A percentile compares a stretch with the other conserved stretches of the same genome.
Conservation (phyloP, 345 rosid genomes). For the Reutealis trisperma region DNA sequence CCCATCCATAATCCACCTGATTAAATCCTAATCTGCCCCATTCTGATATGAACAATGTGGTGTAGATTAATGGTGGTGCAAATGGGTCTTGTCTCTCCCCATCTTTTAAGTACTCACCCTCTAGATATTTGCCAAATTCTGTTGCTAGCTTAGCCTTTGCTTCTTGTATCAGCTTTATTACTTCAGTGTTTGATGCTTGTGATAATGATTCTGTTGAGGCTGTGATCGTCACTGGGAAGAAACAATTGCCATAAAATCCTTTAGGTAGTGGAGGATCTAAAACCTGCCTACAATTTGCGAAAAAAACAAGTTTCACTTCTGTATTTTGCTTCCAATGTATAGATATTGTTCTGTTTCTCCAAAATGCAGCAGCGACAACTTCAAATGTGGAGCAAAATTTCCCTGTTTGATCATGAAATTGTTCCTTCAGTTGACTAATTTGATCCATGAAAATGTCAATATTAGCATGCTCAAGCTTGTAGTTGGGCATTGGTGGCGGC, state of each 20-base stretch:
- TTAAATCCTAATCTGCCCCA: conserved; percentile 71
- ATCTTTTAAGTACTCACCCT: conserved; percentile 31
- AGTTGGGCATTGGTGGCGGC: conserved; percentile 46
- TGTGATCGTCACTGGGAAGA: conserved; percentile 59
- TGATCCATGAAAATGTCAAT: conserved; percentile 55
- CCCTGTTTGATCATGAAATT: conserved; percentile 37
- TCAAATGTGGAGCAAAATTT: conserved; percentile 58
- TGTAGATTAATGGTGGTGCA: conserved; percentile 48
- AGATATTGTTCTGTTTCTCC: conserved; percentile 48
- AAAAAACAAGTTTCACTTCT: conserved; percentile 56
- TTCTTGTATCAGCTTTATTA: conserved; percentile 47
- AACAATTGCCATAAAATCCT: conserved; percentile 76
- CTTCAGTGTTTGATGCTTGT: conserved; percentile 36
- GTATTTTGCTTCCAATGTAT: conserved; percentile 28
- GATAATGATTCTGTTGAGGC: conserved; percentile 33
- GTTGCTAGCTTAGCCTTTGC: conserved; percentile 45
- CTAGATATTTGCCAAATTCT: conserved; percentile 41
- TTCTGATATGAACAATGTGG: conserved; percentile 59
- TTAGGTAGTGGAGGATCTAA: conserved; percentile 52
- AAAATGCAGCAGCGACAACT: conserved; percentile 48
- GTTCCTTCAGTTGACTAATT: conserved; percentile 42
- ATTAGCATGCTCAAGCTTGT: conserved; percentile 46
- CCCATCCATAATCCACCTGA: conserved; percentile 64
- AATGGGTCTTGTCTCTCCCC: conserved; percentile 48
- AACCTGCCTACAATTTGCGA: conserved; percentile 56